Evolutionary conservation across 2,329 filamentous ascomycete genomes (phyloP).

Genomic region (Aaosphaeria arxii): DNA sequence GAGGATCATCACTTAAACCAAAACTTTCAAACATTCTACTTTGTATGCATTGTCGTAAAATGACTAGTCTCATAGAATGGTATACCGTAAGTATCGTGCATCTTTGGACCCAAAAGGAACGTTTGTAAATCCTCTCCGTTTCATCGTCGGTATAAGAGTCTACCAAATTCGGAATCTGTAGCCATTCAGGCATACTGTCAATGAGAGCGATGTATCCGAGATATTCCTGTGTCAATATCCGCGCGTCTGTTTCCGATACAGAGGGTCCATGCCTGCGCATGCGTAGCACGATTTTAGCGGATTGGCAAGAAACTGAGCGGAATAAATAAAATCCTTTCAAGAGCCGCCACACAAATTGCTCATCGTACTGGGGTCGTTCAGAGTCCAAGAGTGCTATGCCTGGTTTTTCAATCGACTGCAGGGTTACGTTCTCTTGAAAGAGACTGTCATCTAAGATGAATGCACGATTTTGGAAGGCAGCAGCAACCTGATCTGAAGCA

Average conservation of each 20-base stretch:
- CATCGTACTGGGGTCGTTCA: neutral
- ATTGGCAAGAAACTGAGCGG: neutral
- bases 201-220: neutral
- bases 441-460: neutral
- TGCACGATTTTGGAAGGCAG: neutral
- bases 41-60: neutral
- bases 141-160: neutral
- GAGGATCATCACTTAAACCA: neutral
- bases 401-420: no score
- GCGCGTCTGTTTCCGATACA: neutral
- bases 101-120: conserved; percentile 1
- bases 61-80: neutral
- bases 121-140: neutral
- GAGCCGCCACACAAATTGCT: neutral
- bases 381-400: neutral
- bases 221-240: neutral
- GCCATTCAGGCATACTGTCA: neutral
- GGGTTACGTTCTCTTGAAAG: neutral
- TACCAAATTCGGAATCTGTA: neutral
- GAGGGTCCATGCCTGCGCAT: neutral
- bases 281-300: neutral
- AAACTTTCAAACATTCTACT: neutral
- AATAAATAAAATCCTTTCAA: neutral
- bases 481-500: neutral
- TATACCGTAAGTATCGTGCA: neutral